These are phyloP conservation scores for Scedosporium minutisporum DNA, from an alignment of 2,329 filamentous ascomycete species.

Conservation along the genomic window DNA sequence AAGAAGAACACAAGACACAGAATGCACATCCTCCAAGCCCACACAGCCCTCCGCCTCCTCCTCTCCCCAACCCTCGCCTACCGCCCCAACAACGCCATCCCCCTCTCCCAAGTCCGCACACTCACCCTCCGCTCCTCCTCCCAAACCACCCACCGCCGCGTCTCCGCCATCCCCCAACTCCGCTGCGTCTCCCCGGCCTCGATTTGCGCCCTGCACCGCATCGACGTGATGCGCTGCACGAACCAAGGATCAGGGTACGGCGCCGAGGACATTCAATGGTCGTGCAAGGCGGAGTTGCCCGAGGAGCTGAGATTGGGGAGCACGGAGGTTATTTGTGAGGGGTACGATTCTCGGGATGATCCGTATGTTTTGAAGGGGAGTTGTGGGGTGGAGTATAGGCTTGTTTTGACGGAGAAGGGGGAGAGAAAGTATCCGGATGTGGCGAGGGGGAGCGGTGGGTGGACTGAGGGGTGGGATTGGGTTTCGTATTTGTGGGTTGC, in stretches of 20 bases:
- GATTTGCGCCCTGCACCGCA: slow-evolving; percentile 55
- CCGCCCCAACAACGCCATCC: slow-evolving; percentile 41
- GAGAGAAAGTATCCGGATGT: slow-evolving; percentile 58
- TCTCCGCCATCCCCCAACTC: slow-evolving; percentile 67
- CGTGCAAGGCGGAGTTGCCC: slow-evolving; percentile 59
- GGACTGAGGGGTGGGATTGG: slow-evolving; percentile 19
- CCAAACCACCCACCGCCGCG: slow-evolving; percentile 66
- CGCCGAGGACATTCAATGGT: slow-evolving; percentile 79
- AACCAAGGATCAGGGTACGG: slow-evolving; percentile 78
- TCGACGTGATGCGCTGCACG: slow-evolving; percentile 80
- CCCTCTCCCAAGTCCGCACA: slow-evolving; percentile 56
- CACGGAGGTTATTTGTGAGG: slow-evolving; percentile 89
- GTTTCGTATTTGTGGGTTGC: slow-evolving; percentile 44
- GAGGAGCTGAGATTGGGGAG: slow-evolving; percentile 60
- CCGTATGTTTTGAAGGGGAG: slow-evolving; percentile 82
- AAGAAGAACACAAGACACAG: background rate
- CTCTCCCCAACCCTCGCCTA: slow-evolving; percentile 1
- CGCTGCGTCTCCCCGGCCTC: slow-evolving; percentile 59
- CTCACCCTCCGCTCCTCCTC: slow-evolving; percentile 63
- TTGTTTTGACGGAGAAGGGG: slow-evolving; percentile 69
- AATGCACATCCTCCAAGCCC: background rate
- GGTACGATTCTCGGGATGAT: slow-evolving; percentile 68
- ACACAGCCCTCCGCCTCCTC: background rate
- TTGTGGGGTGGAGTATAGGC: slow-evolving; percentile 82
- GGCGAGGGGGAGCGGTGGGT: slow-evolving; percentile 29